phyloP scores from a whole-genome alignment of 257 asterid genomes.

The Plantago ovata region DNA sequence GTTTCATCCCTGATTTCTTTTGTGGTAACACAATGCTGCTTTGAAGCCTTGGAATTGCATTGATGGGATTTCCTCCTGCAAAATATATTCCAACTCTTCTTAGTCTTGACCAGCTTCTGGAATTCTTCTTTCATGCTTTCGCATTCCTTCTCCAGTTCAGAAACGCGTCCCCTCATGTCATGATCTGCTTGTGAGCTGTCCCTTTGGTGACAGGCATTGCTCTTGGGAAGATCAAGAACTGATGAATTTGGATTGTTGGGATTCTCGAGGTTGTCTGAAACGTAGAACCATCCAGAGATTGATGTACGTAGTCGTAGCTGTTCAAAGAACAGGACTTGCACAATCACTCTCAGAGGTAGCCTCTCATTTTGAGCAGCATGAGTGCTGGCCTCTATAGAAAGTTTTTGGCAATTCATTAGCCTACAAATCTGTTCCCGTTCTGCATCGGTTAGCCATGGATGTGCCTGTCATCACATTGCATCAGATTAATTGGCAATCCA shows the following conservation, averaged over 20 bases:
- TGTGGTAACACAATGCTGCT: conserved; percentile 8
- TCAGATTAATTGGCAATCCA: not conserved
- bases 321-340: conserved; percentile 83
- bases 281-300: conserved; percentile 88
- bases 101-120: conserved; percentile 64
- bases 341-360: conserved; percentile 81
- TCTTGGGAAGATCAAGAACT: conserved; percentile 38
- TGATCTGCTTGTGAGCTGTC: conserved; percentile 96
- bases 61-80: conserved; percentile 52
- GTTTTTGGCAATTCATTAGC: conserved; percentile 85
- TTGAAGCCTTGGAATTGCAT: conserved; percentile 17
- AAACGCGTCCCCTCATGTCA: conserved; percentile 78
- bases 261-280: conserved; percentile 84
- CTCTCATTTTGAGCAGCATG: conserved; percentile 94
- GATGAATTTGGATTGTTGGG: conserved; percentile 40
- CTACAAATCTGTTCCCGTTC: conserved; percentile 82
- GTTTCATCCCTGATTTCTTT: not conserved
- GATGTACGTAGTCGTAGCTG: conserved; percentile 82
- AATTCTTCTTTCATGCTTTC: conserved; percentile 82
- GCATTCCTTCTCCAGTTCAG: conserved; percentile 92
- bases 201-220: conserved; percentile 58
- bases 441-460: conserved; percentile 72
- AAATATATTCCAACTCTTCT: conserved; percentile 75
- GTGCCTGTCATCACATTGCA: conserved; percentile 45
- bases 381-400: conserved; percentile 84